Conservation (phyloP, 1,284 basidiomycete species). For the Taiwanofungus camphoratus region DNA sequence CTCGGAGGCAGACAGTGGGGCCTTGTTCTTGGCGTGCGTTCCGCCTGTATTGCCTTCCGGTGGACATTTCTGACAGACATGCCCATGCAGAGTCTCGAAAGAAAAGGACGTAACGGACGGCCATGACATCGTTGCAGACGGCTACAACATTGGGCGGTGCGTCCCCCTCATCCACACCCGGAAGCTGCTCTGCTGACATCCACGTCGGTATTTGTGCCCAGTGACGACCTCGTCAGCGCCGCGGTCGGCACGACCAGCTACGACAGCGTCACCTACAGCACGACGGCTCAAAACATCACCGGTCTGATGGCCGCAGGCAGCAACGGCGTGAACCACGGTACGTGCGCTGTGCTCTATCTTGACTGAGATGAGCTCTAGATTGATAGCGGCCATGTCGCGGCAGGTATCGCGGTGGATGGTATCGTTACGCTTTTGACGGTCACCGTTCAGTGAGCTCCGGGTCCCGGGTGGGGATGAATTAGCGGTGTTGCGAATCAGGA, state of each 20-base stretch:
- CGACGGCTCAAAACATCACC: constrained; percentile 39
- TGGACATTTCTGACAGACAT: background rate
- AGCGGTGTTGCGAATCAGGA: no score
- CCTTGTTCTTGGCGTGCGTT: constrained; percentile 65
- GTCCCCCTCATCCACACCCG: constrained; percentile 5
- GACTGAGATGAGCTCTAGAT: background rate
- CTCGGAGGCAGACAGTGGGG: constrained; percentile 46
- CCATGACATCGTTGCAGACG: constrained; percentile 49
- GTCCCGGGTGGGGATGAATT: no score
- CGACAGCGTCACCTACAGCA: constrained; percentile 43
- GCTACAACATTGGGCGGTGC: constrained; percentile 48
- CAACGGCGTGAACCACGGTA: constrained; percentile 42
- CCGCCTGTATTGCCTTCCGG: no score
- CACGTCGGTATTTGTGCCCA: constrained; percentile 13
- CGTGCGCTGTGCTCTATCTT: no score
- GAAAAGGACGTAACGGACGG: constrained; percentile 43
- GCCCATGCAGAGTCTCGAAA: constrained; percentile 56
- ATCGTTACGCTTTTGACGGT: constrained; percentile 42
- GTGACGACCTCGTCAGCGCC: constrained; percentile 38
- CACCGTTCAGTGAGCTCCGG: no score
- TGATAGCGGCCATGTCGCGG: background rate
- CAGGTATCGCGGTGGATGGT: constrained; percentile 44
- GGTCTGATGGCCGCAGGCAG: constrained; percentile 48
- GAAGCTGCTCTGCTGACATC: constrained; percentile 1
- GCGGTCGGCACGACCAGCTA: constrained; percentile 40